Percentiles rank a stretch among this genome's conserved stretches.
phyloP scores from a whole-genome alignment of 495 filamentous ascomycete genomes.

The Trichoderma gamsii region DNA sequence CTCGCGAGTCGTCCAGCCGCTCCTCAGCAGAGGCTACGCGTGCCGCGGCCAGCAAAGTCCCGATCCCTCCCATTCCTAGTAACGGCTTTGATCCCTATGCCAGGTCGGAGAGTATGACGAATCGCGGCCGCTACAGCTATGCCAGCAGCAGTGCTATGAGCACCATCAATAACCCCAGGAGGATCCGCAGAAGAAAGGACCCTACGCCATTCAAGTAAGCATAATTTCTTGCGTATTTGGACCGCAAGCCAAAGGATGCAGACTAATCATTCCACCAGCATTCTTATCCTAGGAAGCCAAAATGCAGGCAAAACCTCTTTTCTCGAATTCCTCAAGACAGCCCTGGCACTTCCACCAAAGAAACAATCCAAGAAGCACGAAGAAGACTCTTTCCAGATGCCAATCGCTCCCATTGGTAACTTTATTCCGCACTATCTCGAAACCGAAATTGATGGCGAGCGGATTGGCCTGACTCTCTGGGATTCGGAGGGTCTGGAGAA shows the following conservation, averaged over 20 bases:
- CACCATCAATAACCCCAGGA: constrained; percentile 88
- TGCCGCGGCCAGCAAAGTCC: constrained; percentile 26
- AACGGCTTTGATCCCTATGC: constrained; percentile 66
- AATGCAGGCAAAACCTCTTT: constrained; percentile 95
- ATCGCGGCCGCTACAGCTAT: constrained; percentile 94
- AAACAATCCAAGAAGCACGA: constrained; percentile 54
- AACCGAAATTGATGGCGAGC: constrained; percentile 88
- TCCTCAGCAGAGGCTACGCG: constrained; percentile 40
- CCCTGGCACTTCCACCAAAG: constrained; percentile 72
- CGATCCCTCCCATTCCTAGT: constrained; percentile 49
- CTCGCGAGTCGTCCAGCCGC: constrained; percentile 35
- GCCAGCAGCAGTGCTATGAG: constrained; percentile 79
- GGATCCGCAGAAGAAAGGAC: constrained; percentile 90
- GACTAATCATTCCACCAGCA: constrained; percentile 43
- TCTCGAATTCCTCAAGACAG: constrained; percentile 85
- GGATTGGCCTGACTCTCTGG: constrained; percentile 90
- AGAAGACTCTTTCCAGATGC: constrained; percentile 48
- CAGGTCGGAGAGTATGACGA: constrained; percentile 87
- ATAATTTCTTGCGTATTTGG: constrained; percentile 10
- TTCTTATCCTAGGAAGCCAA: constrained; percentile 82
- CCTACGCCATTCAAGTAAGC: constrained; percentile 97
- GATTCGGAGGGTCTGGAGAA: constrained; percentile 92
- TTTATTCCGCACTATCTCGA: constrained; percentile 87
- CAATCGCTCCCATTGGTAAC: constrained; percentile 44
- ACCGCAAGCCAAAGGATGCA: neutral